phyloP scores from a whole-genome alignment of 306 rosid genomes.

The Malus asiatica region DNA sequence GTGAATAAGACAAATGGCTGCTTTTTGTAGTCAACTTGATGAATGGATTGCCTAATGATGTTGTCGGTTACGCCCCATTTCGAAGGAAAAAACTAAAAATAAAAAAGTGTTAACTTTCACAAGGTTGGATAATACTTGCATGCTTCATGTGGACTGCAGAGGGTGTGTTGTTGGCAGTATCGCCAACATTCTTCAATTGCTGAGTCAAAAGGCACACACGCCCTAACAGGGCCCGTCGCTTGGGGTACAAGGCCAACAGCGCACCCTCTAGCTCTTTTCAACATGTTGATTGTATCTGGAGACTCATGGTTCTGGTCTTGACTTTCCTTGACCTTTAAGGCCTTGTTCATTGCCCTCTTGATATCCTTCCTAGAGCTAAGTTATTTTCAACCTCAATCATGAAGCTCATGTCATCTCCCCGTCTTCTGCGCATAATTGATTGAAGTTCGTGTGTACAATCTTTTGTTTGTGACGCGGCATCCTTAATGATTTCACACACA shows the following conservation, averaged over 20 bases:
- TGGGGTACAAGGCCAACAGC: too few species aligned
- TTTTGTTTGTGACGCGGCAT: conserved; percentile 13
- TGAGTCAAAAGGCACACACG: too few species aligned
- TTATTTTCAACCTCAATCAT: conserved; percentile 2
- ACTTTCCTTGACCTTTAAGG: background rate
- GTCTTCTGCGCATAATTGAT: conserved; percentile 10
- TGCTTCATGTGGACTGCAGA: too few species aligned
- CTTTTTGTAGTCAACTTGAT: background rate
- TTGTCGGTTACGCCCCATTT: too few species aligned
- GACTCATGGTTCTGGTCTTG: background rate
- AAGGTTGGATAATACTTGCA: too few species aligned
- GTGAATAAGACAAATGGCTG: background rate
- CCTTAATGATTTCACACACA: conserved; percentile 16
- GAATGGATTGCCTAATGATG: too few species aligned
- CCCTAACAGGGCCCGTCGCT: too few species aligned
- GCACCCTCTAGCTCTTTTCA: background rate
- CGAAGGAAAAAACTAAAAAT: too few species aligned
- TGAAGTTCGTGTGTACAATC: conserved; percentile 16
- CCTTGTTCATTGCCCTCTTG: conserved; percentile 14
- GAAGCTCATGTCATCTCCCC: conserved; percentile 13
- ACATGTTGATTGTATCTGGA: background rate
- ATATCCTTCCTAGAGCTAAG: conserved; percentile 15
- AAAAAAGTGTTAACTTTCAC: too few species aligned
- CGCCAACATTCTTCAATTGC: too few species aligned
- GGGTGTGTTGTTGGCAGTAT: too few species aligned